Evolutionary conservation across 768 basidiomycete genomes (phyloP).

Genomic region (Lepiota subincarnata): DNA sequence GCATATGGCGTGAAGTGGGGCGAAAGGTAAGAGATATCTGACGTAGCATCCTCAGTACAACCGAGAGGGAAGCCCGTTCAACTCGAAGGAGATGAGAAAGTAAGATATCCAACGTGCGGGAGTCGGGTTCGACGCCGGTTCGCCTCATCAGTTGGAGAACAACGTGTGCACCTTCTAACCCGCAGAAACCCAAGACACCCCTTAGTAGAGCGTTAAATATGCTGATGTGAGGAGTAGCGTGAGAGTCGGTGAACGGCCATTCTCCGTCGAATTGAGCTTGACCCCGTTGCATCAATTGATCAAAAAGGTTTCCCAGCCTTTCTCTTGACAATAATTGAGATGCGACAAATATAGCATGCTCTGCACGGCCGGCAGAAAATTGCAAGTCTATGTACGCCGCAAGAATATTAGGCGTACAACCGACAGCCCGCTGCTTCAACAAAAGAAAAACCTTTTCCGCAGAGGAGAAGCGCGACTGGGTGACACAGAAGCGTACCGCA

Average conservation of each 20-base stretch:
- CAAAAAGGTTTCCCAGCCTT: slow-evolving; percentile 17
- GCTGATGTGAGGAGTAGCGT: slow-evolving; percentile 34
- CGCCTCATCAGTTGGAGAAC: slow-evolving; percentile 55
- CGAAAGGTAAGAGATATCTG: slow-evolving; percentile 33
- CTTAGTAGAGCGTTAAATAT: slow-evolving; percentile 62
- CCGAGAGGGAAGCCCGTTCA: slow-evolving; percentile 39
- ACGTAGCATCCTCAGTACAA: slow-evolving; percentile 45
- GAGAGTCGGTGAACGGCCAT: slow-evolving; percentile 17
- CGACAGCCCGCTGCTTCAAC: slow-evolving; percentile 40
- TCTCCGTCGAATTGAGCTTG: slow-evolving; percentile 11
- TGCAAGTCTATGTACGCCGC: slow-evolving; percentile 58
- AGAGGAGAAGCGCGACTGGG: slow-evolving; percentile 37
- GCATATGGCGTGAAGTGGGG: slow-evolving; percentile 54
- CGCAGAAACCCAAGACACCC: slow-evolving; percentile 44
- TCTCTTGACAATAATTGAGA: background rate
- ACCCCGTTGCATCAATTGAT: slow-evolving; percentile 15
- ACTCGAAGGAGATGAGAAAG: slow-evolving; percentile 45
- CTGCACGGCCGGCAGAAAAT: slow-evolving; percentile 40
- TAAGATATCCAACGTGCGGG: slow-evolving; percentile 51
- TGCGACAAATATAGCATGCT: slow-evolving; percentile 37
- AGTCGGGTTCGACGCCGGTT: slow-evolving; percentile 46
- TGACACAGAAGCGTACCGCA: slow-evolving; percentile 53
- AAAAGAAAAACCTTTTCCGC: slow-evolving; percentile 43
- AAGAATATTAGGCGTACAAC: slow-evolving; percentile 41
- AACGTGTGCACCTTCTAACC: slow-evolving; percentile 41